Percentiles rank a stretch among this genome's conserved stretches.
These are phyloP conservation scores for Micractinium sp. DNA, from an alignment of 139 green algal genomes.

Conservation along the genomic window DNA sequence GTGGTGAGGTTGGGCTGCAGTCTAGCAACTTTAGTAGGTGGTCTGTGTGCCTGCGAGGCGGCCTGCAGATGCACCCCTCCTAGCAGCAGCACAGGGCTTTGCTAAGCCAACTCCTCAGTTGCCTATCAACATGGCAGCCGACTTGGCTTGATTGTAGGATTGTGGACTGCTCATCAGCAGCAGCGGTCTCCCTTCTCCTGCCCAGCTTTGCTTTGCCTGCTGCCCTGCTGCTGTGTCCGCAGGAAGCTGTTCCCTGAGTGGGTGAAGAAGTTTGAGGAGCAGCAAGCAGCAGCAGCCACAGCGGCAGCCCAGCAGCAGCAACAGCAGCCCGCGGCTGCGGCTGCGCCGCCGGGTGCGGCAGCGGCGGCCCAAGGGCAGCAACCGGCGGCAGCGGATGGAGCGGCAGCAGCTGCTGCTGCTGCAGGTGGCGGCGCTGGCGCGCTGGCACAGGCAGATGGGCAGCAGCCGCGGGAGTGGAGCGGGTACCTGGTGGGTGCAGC, in stretches of 20 bases:
- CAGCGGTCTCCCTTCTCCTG: background rate
- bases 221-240: background rate
- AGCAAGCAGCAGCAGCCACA: constrained; percentile 21
- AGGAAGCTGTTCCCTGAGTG: constrained; percentile 82
- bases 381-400: background rate
- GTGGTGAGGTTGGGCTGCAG: too few relatives aligned
- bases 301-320: background rate
- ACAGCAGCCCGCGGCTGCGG: constrained; percentile 4
- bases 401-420: background rate
- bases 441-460: background rate
- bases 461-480: constrained; percentile 24
- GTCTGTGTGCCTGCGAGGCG: background rate
- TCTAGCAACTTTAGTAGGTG: background rate
- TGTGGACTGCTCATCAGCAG: too few relatives aligned
- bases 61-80: too few relatives aligned
- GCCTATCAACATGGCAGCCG: background rate
- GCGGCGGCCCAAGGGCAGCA: background rate
- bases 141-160: too few relatives aligned
- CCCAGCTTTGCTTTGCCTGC: background rate
- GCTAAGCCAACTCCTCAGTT: background rate
- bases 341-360: background rate
- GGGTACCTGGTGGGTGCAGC: constrained; percentile 8
- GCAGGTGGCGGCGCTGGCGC: background rate
- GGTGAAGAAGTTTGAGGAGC: constrained; percentile 56
- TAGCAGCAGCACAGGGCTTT: too few relatives aligned